A percentile compares a stretch with the other conserved stretches of the same genome.
Conservation (phyloP, 176 grass and related monocot species). For the Aegilops longissima region DNA sequence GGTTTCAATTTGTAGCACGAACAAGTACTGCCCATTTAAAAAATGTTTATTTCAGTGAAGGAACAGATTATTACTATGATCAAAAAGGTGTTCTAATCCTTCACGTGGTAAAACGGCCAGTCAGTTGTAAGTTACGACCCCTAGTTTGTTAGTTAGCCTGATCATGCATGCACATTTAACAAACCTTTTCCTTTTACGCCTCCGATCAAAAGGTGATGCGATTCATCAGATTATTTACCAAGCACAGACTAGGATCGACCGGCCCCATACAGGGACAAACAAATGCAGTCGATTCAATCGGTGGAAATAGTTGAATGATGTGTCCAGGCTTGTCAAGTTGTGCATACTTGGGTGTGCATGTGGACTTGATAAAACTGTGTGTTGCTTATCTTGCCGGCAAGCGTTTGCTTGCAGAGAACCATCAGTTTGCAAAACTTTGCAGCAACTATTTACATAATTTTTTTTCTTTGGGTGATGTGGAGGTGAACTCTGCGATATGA, state of each 20-base stretch:
- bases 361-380: not conserved
- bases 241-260: not conserved
- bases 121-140: not conserved
- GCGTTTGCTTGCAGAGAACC: slow-evolving; percentile 39
- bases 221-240: slow-evolving; percentile 8
- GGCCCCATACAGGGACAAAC: not conserved
- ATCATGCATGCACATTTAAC: not conserved
- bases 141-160: slow-evolving; percentile 19
- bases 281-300: not conserved
- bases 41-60: no score
- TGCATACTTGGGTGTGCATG: not conserved
- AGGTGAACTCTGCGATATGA: not conserved
- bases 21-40: no score
- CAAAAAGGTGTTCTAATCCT: slow-evolving; percentile 42
- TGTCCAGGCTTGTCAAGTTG: not conserved
- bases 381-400: slow-evolving; percentile 53
- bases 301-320: slow-evolving; percentile 2
- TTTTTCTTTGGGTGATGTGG: not conserved
- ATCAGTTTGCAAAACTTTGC: not conserved
- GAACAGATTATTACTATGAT: no score
- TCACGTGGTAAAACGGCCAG: slow-evolving; percentile 28
- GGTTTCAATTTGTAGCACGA: no score
- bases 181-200: not conserved
- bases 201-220: slow-evolving; percentile 19
- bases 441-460: not conserved